phyloP scores from a whole-genome alignment of 2,329 filamentous ascomycete genomes.

The Trichocomaceae sp. region DNA sequence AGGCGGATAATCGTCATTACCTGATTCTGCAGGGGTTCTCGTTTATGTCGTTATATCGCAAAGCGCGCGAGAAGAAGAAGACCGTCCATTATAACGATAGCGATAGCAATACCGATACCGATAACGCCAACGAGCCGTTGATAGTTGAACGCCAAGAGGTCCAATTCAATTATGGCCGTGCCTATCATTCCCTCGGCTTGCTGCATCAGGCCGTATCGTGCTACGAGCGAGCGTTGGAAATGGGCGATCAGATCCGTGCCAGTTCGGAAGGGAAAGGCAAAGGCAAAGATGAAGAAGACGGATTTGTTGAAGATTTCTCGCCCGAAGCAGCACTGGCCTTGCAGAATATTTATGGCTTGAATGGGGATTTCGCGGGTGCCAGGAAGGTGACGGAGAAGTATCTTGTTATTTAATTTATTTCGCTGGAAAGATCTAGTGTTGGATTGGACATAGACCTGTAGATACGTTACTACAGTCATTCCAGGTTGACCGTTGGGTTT shows the following conservation, averaged over 20 bases:
- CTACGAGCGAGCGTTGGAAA: conserved; percentile 56
- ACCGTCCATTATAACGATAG: background rate
- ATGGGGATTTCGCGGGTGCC: conserved; percentile 57
- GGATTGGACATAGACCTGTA: background rate
- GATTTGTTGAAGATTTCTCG: conserved; percentile 52
- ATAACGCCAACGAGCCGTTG: too few relatives aligned
- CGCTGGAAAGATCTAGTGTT: background rate
- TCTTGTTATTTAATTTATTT: conserved; percentile 42
- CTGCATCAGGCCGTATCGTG: conserved; percentile 64
- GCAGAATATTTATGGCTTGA: conserved; percentile 59
- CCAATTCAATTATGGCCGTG: conserved; percentile 70
- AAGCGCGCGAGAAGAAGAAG: conserved; percentile 44
- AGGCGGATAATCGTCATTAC: conserved; percentile 84
- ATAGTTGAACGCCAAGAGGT: conserved; percentile 61
- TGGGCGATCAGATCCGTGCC: conserved; percentile 42
- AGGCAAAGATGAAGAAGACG: conserved; percentile 1
- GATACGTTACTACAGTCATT: too few relatives aligned
- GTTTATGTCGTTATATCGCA: conserved; percentile 71
- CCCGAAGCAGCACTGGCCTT: conserved; percentile 69
- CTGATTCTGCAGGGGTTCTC: conserved; percentile 76
- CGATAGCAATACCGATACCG: too few relatives aligned
- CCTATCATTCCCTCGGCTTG: conserved; percentile 69
- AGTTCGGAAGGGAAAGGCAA: background rate
- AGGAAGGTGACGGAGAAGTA: conserved; percentile 55
- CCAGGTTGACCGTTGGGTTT: too few relatives aligned